Base-by-base conservation (phyloP, 2,329 filamentous ascomycete species). In the Aspergillus uvarum region DNA sequence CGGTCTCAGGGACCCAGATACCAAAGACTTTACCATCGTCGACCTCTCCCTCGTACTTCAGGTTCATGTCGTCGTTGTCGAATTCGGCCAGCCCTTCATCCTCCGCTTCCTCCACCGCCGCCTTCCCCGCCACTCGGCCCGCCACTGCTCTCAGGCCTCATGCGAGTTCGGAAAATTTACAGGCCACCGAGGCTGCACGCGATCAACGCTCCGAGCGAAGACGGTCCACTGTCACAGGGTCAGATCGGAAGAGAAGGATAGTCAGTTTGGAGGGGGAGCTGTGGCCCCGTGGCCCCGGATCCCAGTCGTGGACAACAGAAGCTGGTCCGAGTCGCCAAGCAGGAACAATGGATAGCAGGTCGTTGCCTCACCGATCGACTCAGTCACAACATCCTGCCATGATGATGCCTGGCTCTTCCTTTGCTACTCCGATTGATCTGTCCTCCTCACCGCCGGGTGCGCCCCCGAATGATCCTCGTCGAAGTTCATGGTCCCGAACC, bases 211-310 rank as follows among this genome's bases (percentile, higher is more conserved):
- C 58, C 16, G 65, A 65, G 49, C 58, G 66, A 57, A 59, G 67
- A 24, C 65, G 67, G 51, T 66, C 68, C 19, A 65, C 67, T 21
- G 53, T 68, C 12, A 54, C 63, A 32, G 68, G 64, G 26, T 63
- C 73, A 56, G 77, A 80, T 59, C 73, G 78, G 50, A 80, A 80
- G 67, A 74, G 78, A 61, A 75, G 77, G 61, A 64, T 80, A 56
- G 75, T 75, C n/a, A 74, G 72, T 54, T 61, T 72, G 29, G 65
- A 70, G 19, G 70, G 76, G 54, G 73, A 74, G 54, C 62, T 59
- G 4, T 64, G 62, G 51, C 56, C 62, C 47, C 63, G 67, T 57
- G 60, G 63, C 42, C 42, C 59, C 26, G 38, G 32, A 54, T 59
- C 64, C 21, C 52, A 58, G 22, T 44, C 55, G n/a, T 49, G 50